Evolutionary conservation across 305 asterid species (phyloP).

Genomic region (Solanum hybrid): DNA sequence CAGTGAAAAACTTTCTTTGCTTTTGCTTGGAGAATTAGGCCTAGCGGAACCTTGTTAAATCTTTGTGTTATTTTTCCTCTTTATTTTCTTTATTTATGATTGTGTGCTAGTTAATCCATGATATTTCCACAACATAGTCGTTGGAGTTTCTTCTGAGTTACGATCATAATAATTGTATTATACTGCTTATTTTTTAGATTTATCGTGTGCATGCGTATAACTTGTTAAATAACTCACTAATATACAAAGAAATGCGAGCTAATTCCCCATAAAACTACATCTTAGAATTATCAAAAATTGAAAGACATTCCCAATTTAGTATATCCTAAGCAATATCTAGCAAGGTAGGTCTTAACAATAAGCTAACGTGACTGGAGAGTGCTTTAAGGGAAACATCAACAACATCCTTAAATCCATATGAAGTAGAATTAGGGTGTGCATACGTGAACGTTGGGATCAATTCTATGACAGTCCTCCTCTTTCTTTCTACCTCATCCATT

Average conservation of each 20-base stretch:
- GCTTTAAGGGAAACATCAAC: constrained; percentile 10
- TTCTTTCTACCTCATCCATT: background rate
- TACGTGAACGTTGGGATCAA: constrained; percentile 9
- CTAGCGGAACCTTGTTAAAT: background rate
- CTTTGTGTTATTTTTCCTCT: background rate
- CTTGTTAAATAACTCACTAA: background rate
- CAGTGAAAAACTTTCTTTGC: no score
- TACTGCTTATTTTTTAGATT: background rate
- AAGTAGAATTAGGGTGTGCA: constrained; percentile 7
- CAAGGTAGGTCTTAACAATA: background rate
- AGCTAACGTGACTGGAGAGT: background rate
- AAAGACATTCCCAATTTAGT: background rate
- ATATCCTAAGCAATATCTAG: background rate
- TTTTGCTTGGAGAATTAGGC: background rate
- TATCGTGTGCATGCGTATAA: background rate
- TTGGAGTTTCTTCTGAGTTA: background rate
- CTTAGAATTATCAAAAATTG: background rate
- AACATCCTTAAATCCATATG: constrained; percentile 1
- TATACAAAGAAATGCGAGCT: background rate
- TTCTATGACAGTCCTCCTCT: constrained; percentile 6
- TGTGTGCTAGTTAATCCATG: background rate
- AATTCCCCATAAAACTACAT: background rate
- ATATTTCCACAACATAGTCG: background rate
- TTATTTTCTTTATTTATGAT: no score
- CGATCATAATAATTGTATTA: background rate